Conservation (phyloP, 1,284 basidiomycete genomes). For the Apiotrichum siamense region DNA sequence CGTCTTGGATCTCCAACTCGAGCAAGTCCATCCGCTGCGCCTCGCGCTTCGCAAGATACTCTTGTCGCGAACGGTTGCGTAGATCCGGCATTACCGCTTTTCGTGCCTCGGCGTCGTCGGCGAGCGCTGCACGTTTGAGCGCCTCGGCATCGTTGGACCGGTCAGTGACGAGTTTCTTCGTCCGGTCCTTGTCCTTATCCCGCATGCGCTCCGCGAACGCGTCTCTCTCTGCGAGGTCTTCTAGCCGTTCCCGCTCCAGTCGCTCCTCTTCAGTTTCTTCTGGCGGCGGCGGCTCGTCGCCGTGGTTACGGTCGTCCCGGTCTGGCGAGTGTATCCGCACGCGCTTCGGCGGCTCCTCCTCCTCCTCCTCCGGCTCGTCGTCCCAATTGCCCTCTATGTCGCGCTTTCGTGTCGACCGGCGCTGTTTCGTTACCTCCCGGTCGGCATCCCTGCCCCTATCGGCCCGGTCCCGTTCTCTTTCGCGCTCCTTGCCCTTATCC, state of each 20-base stretch:
- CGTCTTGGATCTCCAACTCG: slow-evolving; percentile 85
- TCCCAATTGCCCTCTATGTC: slow-evolving; percentile 55
- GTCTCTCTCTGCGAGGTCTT: slow-evolving; percentile 81
- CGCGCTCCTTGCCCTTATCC: slow-evolving; percentile 46
- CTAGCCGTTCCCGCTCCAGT: slow-evolving; percentile 65
- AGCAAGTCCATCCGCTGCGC: slow-evolving; percentile 92
- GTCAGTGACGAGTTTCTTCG: slow-evolving; percentile 89
- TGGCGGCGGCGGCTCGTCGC: slow-evolving; percentile 10
- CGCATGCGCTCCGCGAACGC: slow-evolving; percentile 85
- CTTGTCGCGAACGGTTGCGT: slow-evolving; percentile 78
- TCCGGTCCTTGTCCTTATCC: slow-evolving; percentile 73
- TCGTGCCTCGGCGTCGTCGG: slow-evolving; percentile 77
- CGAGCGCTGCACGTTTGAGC: slow-evolving; percentile 68
- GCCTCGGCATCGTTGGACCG: slow-evolving; percentile 80
- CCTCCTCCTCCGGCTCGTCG: slow-evolving; percentile 55
- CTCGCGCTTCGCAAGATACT: slow-evolving; percentile 93
- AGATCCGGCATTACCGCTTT: slow-evolving; percentile 71
- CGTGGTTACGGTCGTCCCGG: slow-evolving; percentile 25
- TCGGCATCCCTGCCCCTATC: slow-evolving; percentile 25
- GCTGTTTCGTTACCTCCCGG: slow-evolving; percentile 50
- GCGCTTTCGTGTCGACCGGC: slow-evolving; percentile 63
- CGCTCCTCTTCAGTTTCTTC: slow-evolving; percentile 61
- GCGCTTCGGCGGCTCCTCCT: slow-evolving; percentile 55
- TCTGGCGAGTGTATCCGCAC: slow-evolving; percentile 34
- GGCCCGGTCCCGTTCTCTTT: slow-evolving; percentile 21